These are phyloP conservation scores for Thoreauomyces humboldtii DNA, from an alignment of 192 early-diverging fungal species.

Conservation along the genomic window DNA sequence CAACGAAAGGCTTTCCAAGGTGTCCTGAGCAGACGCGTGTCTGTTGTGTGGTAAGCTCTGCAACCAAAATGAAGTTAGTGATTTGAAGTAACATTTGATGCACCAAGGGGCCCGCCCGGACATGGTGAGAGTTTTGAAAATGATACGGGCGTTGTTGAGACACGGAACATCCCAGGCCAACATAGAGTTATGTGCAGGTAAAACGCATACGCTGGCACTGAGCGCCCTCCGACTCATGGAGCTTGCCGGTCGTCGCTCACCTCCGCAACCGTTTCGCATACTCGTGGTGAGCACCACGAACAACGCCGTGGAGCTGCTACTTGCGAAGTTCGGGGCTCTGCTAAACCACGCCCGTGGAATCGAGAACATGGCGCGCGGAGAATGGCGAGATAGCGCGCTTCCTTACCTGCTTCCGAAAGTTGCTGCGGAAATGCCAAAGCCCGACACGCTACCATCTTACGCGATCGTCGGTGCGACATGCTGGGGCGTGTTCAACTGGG, in stretches of 20 bases:
- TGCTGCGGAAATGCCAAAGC: constrained; percentile 6
- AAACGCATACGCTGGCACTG: constrained; percentile 42
- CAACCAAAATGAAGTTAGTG: too few species aligned
- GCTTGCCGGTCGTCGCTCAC: not conserved
- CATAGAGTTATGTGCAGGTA: constrained; percentile 13
- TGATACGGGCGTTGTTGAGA: too few species aligned
- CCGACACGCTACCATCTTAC: not conserved
- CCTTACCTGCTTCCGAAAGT: not conserved
- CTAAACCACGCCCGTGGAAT: not conserved
- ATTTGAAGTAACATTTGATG: too few species aligned
- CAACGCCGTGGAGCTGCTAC: constrained; percentile 28
- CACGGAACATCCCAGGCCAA: not conserved
- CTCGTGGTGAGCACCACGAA: constrained; percentile 38
- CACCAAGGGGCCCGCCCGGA: constrained; percentile 41
- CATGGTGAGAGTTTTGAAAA: constrained; percentile 38
- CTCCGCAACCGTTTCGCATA: constrained; percentile 11
- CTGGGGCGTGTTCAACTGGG: constrained; percentile 27
- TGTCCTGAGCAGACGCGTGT: constrained; percentile 13
- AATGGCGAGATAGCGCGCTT: constrained; percentile 20
- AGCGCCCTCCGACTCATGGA: constrained; percentile 37
- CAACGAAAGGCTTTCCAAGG: constrained; percentile 32
- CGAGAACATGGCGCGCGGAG: not conserved
- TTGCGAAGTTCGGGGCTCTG: constrained; percentile 25
- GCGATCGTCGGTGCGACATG: constrained; percentile 31
- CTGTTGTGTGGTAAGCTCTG: constrained; percentile 31